Base-by-base conservation (phyloP, 495 filamentous ascomycete species). In the Recurvomyces mirabilis region DNA sequence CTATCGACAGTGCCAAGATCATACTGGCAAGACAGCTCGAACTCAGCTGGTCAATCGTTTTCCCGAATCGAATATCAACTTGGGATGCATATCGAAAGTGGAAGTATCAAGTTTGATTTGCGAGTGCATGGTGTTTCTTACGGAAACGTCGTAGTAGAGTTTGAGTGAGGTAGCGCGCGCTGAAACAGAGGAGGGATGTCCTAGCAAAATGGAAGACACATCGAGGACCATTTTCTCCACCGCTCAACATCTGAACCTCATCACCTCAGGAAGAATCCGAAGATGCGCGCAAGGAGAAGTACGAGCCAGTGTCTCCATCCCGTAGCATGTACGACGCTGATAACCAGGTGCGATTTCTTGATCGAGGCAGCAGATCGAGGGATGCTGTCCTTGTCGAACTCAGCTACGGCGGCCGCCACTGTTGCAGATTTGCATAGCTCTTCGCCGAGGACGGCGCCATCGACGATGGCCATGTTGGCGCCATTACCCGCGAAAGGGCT, bases 41-140 rank as follows among this genome's bases (percentile, higher is more conserved):
- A 79, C 4, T 81, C 77, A 13, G 61, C 71, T 12, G 79, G 79
- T 4, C 72, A 77, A 11, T 77, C 79, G 58, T 84, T 81, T 53
- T 71, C 79, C 51, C 81, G 79, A 47, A 58, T 84, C 39, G 76
- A 82, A 50, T 83, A 81, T 52, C 76, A 74, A 5, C 68, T 84
- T 10, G 79, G 82, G 59, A 78, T 84, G 74, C 75, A 75, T 38
- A 78, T 83, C 19, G 77, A 83, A 50, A 80, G 75, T 43, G 80
- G 79, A 0, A 76, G 78, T 5, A 52, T 84, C 47, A 68, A 74
- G 18, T 83, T 84, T 61, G 78, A 82, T 60, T 54, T 83, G 30
- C 79, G 77, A 57, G 79, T 84, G 23, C 78, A 82, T 51, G 78
- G 78, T 4, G 75, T 81, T 29, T 56, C 76, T 51, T 84, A 83